phyloP scores from a whole-genome alignment of 2,329 filamentous ascomycete genomes.

The Penicillium sumatraense region DNA sequence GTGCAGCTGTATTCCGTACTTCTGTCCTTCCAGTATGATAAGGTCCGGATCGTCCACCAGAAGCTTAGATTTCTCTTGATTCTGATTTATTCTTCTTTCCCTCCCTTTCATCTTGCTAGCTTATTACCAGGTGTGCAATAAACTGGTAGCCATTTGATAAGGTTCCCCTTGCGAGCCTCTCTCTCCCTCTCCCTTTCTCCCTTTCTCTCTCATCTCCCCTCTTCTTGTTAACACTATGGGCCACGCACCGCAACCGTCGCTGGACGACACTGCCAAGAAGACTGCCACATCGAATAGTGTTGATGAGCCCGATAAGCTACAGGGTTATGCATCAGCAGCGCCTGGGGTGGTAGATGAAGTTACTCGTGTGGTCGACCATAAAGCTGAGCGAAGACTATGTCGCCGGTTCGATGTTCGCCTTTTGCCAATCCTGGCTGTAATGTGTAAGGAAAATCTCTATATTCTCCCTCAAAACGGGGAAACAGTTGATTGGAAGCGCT shows the following conservation, averaged over 20 bases:
- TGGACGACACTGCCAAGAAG: conserved; percentile 22
- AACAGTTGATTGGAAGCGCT: too few species aligned
- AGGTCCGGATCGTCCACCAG: conserved; percentile 1
- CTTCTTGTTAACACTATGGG: conserved; percentile 6
- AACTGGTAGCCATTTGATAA: too few species aligned
- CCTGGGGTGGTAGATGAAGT: conserved; percentile 31
- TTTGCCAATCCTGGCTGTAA: conserved; percentile 62
- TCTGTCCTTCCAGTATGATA: conserved; percentile 16
- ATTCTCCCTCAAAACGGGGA: too few species aligned
- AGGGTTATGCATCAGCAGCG: conserved; percentile 21
- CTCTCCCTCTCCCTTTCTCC: background rate
- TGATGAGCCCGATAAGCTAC: conserved; percentile 23
- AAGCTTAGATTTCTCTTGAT: background rate
- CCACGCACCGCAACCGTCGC: conserved; percentile 8
- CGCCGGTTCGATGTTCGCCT: conserved; percentile 58
- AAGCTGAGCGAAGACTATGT: conserved; percentile 55
- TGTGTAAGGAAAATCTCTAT: too few species aligned
- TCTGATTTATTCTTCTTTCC: background rate
- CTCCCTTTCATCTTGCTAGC: background rate
- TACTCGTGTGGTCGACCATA: conserved; percentile 46
- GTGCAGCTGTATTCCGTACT: too few species aligned
- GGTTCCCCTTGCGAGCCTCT: background rate
- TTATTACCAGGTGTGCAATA: too few species aligned
- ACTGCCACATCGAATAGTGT: conserved; percentile 14
- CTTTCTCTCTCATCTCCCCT: background rate